Evolutionary conservation across 176 grass and related monocot species (phyloP).

Genomic region (Calamus simplicifolius): DNA sequence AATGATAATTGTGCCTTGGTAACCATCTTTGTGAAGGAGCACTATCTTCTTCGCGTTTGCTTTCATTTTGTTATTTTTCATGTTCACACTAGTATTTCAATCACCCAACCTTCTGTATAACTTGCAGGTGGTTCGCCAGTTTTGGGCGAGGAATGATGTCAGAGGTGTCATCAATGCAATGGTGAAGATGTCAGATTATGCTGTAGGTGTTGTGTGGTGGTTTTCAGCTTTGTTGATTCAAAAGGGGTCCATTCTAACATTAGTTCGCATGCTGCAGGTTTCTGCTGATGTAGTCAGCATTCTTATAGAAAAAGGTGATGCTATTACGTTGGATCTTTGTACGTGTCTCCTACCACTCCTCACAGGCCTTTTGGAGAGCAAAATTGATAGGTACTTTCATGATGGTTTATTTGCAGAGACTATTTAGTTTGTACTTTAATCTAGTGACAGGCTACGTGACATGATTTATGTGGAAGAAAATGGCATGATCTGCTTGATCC

Average conservation of each 20-base stretch:
- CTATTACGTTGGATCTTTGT: conserved; percentile 54
- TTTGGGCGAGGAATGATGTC: conserved; percentile 59
- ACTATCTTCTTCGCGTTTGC: too few species aligned
- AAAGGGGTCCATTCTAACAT: background rate
- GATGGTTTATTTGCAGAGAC: background rate
- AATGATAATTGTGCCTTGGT: too few species aligned
- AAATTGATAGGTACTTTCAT: conserved; percentile 49
- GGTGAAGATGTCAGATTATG: conserved; percentile 46
- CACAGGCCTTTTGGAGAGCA: conserved; percentile 52
- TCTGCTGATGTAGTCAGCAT: conserved; percentile 49
- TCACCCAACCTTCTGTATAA: conserved; percentile 3
- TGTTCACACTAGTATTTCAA: too few species aligned
- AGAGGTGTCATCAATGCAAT: conserved; percentile 46
- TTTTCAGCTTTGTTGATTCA: too few species aligned
- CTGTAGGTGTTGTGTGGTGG: conserved; percentile 29
- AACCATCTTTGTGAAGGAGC: too few species aligned
- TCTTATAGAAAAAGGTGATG: conserved; percentile 47
- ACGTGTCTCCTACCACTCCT: conserved; percentile 44
- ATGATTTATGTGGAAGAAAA: too few species aligned
- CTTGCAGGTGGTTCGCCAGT: conserved; percentile 46
- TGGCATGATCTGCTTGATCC: too few species aligned
- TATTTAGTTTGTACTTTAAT: too few species aligned
- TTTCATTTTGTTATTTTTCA: too few species aligned
- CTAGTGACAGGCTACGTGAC: too few species aligned
- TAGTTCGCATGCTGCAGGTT: conserved; percentile 37